Percentiles rank a stretch among this genome's conserved stretches.
Conservation (phyloP, 129 eudicot genomes). For the Calendula officinalis region DNA sequence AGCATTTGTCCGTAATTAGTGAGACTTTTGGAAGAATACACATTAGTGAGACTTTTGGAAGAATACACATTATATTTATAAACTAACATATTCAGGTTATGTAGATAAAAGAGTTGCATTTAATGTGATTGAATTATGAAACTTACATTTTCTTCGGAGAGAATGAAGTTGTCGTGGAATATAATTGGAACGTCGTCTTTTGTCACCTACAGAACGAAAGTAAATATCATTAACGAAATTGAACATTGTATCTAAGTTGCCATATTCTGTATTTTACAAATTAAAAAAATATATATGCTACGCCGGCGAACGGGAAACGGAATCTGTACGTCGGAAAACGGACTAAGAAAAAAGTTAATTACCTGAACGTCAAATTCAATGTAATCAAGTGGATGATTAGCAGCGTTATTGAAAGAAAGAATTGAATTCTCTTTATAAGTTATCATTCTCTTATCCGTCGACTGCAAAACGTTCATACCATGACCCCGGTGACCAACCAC, state of each 20-base stretch:
- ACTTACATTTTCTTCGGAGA: slow-evolving; percentile 63
- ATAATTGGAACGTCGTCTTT: slow-evolving; percentile 68
- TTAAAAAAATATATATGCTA: background rate
- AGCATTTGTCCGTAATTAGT: no score
- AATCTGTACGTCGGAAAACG: background rate
- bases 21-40: slow-evolving; percentile 70
- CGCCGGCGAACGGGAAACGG: no score
- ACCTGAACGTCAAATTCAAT: slow-evolving; percentile 98
- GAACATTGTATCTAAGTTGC: no score
- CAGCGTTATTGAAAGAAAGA: slow-evolving; percentile 79
- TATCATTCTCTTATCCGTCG: slow-evolving; percentile 77
- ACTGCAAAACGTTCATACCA: slow-evolving; percentile 78
- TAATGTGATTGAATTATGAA: background rate
- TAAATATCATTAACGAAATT: no score
- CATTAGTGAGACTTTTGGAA: no score
- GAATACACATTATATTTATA: no score
- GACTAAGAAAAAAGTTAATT: no score
- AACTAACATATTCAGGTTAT: no score
- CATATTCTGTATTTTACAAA: no score
- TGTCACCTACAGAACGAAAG: slow-evolving; percentile 66
- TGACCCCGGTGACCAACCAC: slow-evolving; percentile 91
- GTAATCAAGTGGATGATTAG: slow-evolving; percentile 57
- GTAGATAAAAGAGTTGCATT: no score
- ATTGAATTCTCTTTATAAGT: slow-evolving; percentile 71
- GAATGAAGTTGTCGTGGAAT: slow-evolving; percentile 83